A percentile compares a stretch with the other conserved stretches of the same genome.
Evolutionary conservation across 2,329 filamentous ascomycete species (phyloP).

Genomic region (Colletotrichum paranaense): DNA sequence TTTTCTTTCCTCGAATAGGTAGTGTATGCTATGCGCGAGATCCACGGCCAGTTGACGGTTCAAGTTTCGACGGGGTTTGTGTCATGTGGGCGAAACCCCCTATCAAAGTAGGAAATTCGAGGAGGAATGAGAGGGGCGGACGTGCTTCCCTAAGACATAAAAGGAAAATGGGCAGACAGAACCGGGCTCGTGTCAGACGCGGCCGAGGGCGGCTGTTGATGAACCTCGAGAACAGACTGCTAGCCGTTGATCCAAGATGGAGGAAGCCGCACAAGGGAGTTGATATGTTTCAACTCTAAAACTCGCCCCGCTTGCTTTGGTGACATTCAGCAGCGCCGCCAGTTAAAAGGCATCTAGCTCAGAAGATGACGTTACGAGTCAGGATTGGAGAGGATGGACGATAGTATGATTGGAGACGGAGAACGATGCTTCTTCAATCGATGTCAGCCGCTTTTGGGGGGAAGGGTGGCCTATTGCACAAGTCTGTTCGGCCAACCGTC

Average conservation of each 20-base stretch:
- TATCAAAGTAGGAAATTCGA: slow-evolving; percentile 21
- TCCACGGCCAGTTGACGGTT: slow-evolving; percentile 2
- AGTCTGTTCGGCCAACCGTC: slow-evolving; percentile 2
- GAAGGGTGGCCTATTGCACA: neutral
- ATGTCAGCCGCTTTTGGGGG: no score
- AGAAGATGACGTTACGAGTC: slow-evolving; percentile 24
- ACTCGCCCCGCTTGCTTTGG: slow-evolving; percentile 28
- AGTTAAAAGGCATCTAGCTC: neutral
- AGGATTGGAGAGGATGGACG: neutral
- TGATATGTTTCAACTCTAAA: slow-evolving; percentile 34
- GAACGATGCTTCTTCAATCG: neutral
- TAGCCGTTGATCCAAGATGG: neutral
- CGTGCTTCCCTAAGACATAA: slow-evolving; percentile 23
- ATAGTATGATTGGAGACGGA: neutral
- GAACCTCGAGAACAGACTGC: neutral
- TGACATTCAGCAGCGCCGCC: neutral
- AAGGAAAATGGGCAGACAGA: slow-evolving; percentile 6
- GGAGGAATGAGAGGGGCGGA: neutral
- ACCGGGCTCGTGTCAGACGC: slow-evolving; percentile 22
- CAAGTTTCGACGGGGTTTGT: slow-evolving; percentile 4
- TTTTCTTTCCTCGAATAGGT: neutral
- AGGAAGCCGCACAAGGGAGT: neutral
- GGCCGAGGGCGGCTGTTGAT: slow-evolving; percentile 8
- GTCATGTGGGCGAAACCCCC: slow-evolving; percentile 20
- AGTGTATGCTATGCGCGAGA: neutral